phyloP scores from a whole-genome alignment of 441 rosid genomes.

The Adansonia rubrostipa region DNA sequence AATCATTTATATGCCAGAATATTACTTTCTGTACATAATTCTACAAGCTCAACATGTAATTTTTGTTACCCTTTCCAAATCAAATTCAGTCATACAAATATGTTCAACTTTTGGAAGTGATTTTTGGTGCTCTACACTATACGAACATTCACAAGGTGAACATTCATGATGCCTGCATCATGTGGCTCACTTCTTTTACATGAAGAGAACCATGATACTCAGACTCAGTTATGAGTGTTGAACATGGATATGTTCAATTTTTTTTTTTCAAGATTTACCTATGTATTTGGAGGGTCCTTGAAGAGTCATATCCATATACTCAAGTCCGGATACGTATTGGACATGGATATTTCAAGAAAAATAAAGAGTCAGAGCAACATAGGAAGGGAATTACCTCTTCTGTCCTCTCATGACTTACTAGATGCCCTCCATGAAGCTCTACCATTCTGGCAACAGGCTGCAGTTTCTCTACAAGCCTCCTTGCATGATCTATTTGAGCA shows the following conservation, averaged over 20 bases:
- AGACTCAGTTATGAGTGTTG: no score
- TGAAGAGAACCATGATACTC: no score
- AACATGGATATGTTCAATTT: no score
- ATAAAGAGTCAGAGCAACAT: no score
- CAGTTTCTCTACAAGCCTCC: slow-evolving; percentile 79
- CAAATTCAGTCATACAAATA: background rate
- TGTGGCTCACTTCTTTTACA: no score
- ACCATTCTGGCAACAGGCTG: slow-evolving; percentile 87
- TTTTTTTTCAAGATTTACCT: no score
- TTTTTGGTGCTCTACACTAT: background rate
- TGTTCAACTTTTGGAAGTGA: background rate
- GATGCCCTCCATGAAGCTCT: slow-evolving; percentile 97
- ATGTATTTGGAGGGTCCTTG: no score
- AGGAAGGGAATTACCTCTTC: slow-evolving; percentile 67
- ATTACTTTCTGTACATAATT: background rate
- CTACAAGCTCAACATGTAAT: slow-evolving; percentile 3
- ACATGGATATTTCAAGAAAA: no score
- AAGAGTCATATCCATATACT: no score
- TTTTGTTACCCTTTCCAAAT: background rate
- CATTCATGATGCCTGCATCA: background rate
- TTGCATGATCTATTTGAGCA: slow-evolving; percentile 86
- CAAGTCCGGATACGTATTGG: no score
- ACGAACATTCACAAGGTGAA: background rate
- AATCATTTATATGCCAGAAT: background rate
- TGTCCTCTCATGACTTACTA: slow-evolving; percentile 90